Conservation (phyloP, 495 filamentous ascomycete species). For the Penicillium longicatenatum region DNA sequence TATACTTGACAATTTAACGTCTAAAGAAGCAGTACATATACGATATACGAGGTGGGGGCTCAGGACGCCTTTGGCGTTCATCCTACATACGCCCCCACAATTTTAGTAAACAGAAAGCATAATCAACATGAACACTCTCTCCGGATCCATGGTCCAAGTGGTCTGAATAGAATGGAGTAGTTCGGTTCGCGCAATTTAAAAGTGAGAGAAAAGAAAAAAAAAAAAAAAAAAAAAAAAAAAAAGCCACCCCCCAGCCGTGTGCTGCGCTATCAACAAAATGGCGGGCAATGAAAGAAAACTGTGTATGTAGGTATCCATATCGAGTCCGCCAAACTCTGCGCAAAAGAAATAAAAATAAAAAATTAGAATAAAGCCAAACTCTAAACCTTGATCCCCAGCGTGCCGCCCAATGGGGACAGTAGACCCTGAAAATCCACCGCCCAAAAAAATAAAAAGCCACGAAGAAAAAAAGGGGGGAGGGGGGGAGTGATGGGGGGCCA, state of each 20-base stretch:
- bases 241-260: constrained; percentile 19
- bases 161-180: not conserved
- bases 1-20: too few species aligned
- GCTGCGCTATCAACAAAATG: constrained; percentile 10
- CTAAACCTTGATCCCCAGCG: constrained; percentile 18
- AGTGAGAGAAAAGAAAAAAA: too few species aligned
- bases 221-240: constrained; percentile 14
- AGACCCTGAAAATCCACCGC: constrained; percentile 27
- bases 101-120: constrained; percentile 6
- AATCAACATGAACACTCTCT: not conserved
- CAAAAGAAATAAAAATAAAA: constrained; percentile 10
- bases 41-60: constrained; percentile 7
- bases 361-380: constrained; percentile 14
- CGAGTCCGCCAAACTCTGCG: not conserved
- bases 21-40: not conserved
- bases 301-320: not conserved
- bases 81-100: constrained; percentile 29
- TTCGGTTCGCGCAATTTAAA: not conserved
- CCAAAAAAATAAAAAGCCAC: constrained; percentile 8
- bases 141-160: constrained; percentile 3
- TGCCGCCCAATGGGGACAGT: constrained; percentile 14
- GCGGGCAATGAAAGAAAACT: not conserved
- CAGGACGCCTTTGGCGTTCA: constrained; percentile 18
- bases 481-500: not conserved
- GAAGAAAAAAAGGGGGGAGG: constrained; percentile 1